A percentile compares a stretch with the other conserved stretches of the same genome.
phyloP scores from a whole-genome alignment of 345 rosid species.

The Eucalyptus pauciflora region DNA sequence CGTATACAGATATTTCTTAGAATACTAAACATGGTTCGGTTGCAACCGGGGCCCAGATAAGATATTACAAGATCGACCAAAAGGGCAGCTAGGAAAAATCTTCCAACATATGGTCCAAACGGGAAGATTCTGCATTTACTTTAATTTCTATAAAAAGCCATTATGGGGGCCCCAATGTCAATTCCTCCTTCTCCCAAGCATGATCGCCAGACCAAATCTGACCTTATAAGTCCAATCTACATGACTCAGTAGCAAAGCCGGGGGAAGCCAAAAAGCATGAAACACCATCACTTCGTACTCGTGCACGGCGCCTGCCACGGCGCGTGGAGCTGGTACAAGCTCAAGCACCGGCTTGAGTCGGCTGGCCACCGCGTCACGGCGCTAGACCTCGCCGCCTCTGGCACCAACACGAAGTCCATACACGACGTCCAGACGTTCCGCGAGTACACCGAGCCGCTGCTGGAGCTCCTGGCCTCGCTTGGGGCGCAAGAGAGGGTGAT shows the following conservation, averaged over 20 bases:
- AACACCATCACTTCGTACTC: constrained; percentile 28
- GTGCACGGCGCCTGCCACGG: constrained; percentile 60
- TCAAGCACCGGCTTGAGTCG: constrained; percentile 36
- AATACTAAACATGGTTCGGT: not conserved
- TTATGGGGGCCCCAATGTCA: not conserved
- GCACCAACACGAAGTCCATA: constrained; percentile 25
- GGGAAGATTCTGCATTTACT: not conserved
- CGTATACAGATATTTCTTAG: not conserved
- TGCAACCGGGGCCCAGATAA: not conserved
- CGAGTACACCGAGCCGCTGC: constrained; percentile 36
- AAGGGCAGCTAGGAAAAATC: not conserved
- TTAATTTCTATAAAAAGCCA: not conserved
- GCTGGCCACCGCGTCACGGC: constrained; percentile 35
- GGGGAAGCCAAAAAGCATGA: not conserved
- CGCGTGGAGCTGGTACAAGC: constrained; percentile 61
- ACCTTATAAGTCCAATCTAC: not conserved
- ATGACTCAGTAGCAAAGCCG: not conserved
- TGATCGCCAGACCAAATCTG: not conserved
- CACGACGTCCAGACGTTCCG: constrained; percentile 18
- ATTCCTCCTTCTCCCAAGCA: not conserved
- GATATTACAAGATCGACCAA: not conserved
- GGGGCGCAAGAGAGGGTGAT: constrained; percentile 25
- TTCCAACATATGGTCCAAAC: not conserved
- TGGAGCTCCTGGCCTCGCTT: constrained; percentile 15
- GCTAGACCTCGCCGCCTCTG: constrained; percentile 39